These are phyloP conservation scores for Ophiostoma sp. DNA, from an alignment of 2,329 filamentous ascomycete genomes.

Conservation along the genomic window DNA sequence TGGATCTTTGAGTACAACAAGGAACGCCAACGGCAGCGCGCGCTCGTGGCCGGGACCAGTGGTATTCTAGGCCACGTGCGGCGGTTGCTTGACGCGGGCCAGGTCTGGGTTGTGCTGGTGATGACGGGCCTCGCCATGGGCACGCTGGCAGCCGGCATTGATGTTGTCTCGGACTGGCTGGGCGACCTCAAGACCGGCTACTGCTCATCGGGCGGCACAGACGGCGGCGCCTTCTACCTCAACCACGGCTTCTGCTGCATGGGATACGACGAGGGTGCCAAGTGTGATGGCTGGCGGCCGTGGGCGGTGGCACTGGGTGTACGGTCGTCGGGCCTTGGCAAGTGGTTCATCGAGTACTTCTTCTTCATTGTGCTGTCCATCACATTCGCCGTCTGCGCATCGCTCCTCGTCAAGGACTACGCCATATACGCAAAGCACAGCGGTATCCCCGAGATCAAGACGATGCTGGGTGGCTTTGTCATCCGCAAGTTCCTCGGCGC, in stretches of 20 bases:
- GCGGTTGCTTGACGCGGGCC: slow-evolving; percentile 73
- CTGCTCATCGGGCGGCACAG: slow-evolving; percentile 66
- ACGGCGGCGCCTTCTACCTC: slow-evolving; percentile 83
- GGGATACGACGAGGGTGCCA: slow-evolving; percentile 75
- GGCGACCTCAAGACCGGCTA: slow-evolving; percentile 87
- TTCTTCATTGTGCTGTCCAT: slow-evolving; percentile 83
- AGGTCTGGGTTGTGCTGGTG: slow-evolving; percentile 87
- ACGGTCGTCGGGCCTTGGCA: slow-evolving; percentile 42
- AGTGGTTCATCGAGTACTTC: slow-evolving; percentile 79
- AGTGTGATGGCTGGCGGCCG: slow-evolving; percentile 80
- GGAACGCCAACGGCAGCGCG: slow-evolving; percentile 80
- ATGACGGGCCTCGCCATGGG: slow-evolving; percentile 80
- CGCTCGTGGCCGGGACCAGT: slow-evolving; percentile 61
- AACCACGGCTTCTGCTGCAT: slow-evolving; percentile 90
- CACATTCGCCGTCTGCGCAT: slow-evolving; percentile 70
- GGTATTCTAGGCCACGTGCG: slow-evolving; percentile 68
- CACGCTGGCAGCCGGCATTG: slow-evolving; percentile 77
- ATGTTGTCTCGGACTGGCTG: slow-evolving; percentile 87
- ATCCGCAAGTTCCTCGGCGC: slow-evolving; percentile 78
- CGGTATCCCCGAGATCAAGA: slow-evolving; percentile 97
- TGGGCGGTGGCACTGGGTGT: slow-evolving; percentile 75
- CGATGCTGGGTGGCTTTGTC: slow-evolving; percentile 86
- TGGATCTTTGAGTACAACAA: slow-evolving; percentile 99
- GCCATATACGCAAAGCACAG: slow-evolving; percentile 87
- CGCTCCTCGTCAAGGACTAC: slow-evolving; percentile 74